A percentile compares a stretch with the other conserved stretches of the same genome.
Conservation (phyloP, 176 grass and related monocot species). For the Tuctoria greenei region DNA sequence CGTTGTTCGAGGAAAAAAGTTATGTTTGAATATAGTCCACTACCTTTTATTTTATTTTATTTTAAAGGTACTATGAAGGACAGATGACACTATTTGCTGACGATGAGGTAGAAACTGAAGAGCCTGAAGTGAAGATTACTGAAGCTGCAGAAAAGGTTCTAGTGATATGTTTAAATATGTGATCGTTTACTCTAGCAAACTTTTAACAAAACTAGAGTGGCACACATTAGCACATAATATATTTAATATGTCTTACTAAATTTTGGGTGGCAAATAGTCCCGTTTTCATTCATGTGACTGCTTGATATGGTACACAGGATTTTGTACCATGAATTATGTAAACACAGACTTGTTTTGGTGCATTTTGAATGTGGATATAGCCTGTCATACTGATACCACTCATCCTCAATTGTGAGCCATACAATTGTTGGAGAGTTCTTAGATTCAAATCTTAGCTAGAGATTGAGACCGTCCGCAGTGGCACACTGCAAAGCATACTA, state of each 20-base stretch:
- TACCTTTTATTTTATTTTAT: not conserved
- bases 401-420: not conserved
- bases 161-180: not conserved
- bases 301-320: not conserved
- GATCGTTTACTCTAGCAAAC: not conserved
- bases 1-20: not conserved
- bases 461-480: no score
- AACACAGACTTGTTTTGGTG: not conserved
- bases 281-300: not conserved
- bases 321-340: not conserved
- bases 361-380: not conserved
- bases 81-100: constrained; percentile 56
- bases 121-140: constrained; percentile 58
- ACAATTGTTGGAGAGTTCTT: no score
- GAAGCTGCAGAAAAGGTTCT: constrained; percentile 92
- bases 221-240: not conserved
- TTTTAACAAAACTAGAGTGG: not conserved
- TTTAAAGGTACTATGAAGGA: constrained; percentile 76
- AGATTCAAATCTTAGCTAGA: no score
- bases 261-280: not conserved
- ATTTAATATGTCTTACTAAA: constrained; percentile 11
- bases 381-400: not conserved
- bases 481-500: no score
- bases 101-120: constrained; percentile 56
- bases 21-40: not conserved